Conservation (phyloP, 208 protist genomes). For the Plasmodiophora brassicae region DNA sequence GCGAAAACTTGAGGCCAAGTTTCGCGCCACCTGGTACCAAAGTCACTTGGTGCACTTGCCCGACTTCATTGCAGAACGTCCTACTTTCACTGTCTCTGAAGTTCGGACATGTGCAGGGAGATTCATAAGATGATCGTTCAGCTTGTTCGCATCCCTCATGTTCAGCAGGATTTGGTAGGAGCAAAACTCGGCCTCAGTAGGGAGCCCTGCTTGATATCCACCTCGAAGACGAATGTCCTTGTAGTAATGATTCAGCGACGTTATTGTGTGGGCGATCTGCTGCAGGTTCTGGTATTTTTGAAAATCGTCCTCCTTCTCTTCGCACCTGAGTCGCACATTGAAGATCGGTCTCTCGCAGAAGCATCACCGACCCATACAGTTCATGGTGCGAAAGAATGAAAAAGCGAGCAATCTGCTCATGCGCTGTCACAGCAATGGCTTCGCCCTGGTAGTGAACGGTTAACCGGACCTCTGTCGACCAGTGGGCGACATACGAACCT, state of each 20-base stretch:
- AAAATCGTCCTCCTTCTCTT: conserved; percentile 28
- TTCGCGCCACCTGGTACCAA: background rate
- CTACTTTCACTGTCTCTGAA: background rate
- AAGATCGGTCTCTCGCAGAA: background rate
- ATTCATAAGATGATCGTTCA: conserved; percentile 21
- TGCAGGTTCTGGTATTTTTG: conserved; percentile 31
- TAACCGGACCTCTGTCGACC: background rate
- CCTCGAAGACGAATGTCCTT: background rate
- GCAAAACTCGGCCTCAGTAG: conserved; percentile 13
- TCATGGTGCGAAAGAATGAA: conserved; percentile 28
- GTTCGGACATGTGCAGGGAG: background rate
- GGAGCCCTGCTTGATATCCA: background rate
- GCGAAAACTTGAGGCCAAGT: background rate
- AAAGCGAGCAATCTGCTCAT: conserved; percentile 26
- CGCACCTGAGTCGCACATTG: background rate
- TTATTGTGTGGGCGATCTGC: background rate
- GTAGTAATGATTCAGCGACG: conserved; percentile 22
- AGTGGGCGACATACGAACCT: background rate
- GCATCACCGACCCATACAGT: background rate
- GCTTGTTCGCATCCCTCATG: conserved; percentile 28
- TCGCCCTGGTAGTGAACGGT: background rate
- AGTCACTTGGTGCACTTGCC: background rate
- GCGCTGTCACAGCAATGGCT: background rate
- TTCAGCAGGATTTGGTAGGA: conserved; percentile 14
- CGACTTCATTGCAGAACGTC: background rate